These are phyloP conservation scores for Tulasnella sp. DNA, from an alignment of 768 basidiomycete species.

Conservation along the genomic window DNA sequence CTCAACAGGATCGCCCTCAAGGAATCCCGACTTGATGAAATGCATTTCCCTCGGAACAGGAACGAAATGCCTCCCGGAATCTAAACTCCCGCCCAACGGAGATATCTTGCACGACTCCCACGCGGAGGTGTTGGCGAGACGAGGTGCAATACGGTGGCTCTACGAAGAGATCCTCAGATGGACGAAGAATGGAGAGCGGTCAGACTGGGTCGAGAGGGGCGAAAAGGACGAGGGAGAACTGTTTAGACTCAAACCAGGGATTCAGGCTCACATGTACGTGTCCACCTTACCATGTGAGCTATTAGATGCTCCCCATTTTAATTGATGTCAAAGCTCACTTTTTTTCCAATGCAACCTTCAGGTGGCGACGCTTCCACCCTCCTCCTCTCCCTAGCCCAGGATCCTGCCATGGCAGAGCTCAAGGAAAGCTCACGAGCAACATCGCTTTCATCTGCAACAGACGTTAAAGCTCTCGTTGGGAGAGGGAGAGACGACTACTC, in stretches of 20 bases:
- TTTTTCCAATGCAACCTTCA: constrained; percentile 24
- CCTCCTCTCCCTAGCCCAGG: constrained; percentile 62
- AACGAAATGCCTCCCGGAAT: constrained; percentile 68
- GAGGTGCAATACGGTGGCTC: constrained; percentile 69
- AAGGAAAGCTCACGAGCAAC: constrained; percentile 29
- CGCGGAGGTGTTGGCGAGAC: constrained; percentile 82
- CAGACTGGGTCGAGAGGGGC: constrained; percentile 24
- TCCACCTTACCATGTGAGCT: constrained; percentile 51
- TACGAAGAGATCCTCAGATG: constrained; percentile 45
- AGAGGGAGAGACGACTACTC: constrained; percentile 76
- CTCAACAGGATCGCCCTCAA: neutral
- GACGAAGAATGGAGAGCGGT: constrained; percentile 9
- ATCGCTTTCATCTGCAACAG: constrained; percentile 24
- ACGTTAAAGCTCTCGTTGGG: constrained; percentile 30
- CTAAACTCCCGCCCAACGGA: constrained; percentile 49
- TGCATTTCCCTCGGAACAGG: constrained; percentile 65
- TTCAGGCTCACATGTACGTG: constrained; percentile 58
- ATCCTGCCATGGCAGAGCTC: constrained; percentile 54
- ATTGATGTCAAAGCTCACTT: neutral
- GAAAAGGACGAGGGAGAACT: constrained; percentile 13
- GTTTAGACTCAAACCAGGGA: constrained; percentile 20
- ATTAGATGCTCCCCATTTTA: constrained; percentile 17
- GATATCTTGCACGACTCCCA: constrained; percentile 83
- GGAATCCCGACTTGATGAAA: neutral
- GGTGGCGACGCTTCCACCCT: constrained; percentile 87